Evolutionary conservation across 768 basidiomycete species (phyloP), one percentile per base, ranked within the genome.

Genomic region (Saitozyma podzolica): DNA sequence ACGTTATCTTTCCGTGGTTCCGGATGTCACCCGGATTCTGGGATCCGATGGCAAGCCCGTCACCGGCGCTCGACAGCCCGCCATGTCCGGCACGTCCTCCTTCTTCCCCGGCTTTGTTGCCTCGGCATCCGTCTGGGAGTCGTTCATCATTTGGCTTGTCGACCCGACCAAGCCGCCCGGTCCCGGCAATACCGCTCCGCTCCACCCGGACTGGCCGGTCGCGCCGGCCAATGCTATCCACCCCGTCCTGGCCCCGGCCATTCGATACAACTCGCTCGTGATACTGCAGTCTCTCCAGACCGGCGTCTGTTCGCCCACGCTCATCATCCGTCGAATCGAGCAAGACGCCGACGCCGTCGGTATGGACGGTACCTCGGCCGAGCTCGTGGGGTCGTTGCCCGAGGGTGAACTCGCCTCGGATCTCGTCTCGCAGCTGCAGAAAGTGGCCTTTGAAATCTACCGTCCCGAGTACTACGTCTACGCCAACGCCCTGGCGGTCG

Each of bases 81-180:
- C 83, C 83, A 65, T 86, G 86, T 62, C 84, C 85, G n/a, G 86
- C 84, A 51, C 54, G n/a, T 37, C 40, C 13, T 48, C 89, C 87
- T 8, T 90, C 89, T 52, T 93, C 89, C 37, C 50, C 8, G 69
- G 66, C 0, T 79, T 80, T 45, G 60, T 63, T 11, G 74, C 76
- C 9, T 69, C 69, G 52, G 58, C 68, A 8, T 61, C 65, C 13
- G 62, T 60, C 9, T 80, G 79, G 79, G 75, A 77, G 59, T 71
- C 92, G 0, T 97, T 96, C 81, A 87, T 97, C 72, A 91, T 97
- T 85, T 98, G 96, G 82, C 92, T 96, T 65, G 93, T 96, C 65
- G 93, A 97, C 78, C 90, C 92, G 65, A 88, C 86, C 11, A 89
- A 89, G 74, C 89, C 91, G 17, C 45, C 45, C 3, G 88, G 88